Evolutionary conservation across 495 filamentous ascomycete species (phyloP), one percentile per base, ranked within the genome.

Genomic region (Penicillium psychrofluorescens): DNA sequence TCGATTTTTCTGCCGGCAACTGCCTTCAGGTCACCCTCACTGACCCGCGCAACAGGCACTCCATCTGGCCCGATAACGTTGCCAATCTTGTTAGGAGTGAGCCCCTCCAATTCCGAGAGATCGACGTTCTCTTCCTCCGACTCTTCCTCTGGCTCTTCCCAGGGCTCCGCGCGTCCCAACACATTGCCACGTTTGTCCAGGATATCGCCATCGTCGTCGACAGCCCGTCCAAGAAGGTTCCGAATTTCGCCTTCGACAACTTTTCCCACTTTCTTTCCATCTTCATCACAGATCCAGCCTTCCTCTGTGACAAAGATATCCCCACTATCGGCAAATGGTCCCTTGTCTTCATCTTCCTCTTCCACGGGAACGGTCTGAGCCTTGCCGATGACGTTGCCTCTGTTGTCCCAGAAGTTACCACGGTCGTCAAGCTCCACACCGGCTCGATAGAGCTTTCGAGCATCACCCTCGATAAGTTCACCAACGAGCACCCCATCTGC

Each of bases 1-100:
- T 92, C 84, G 58, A 85, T 85, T 78, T 86, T 91, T 55, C 80
- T 78, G 29, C 88, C 88, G 14, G 88, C 72, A 45, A 95, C 73
- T 41, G 72, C 72, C 59, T 78, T 76, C 22, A 22, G 22, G 38
- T 89, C 80, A 16, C 88, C 88, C 53, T 88, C 84, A 33, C 80
- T 70, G 8, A 95, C 77, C 12, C 84, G 81, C 15, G 88, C 88
- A 49, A 79, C 80, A 51, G 91, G 83, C 12, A 70, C 71, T 11
- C 88, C 88, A 16, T 63, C 62, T 0, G 57, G 54, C 54, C 94
- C 88, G 44, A 95, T 87, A n/a, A 90, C 78, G 36, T 91, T 90
- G 36, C 88, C 88, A 7, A 72, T 74, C 63, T 92, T 92, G 68
- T 95, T 91, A 56, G 88, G 77, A 31, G 68, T 75, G 57, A 78